Conservation (phyloP, 257 asterid genomes). For the Prunella vulgaris region DNA sequence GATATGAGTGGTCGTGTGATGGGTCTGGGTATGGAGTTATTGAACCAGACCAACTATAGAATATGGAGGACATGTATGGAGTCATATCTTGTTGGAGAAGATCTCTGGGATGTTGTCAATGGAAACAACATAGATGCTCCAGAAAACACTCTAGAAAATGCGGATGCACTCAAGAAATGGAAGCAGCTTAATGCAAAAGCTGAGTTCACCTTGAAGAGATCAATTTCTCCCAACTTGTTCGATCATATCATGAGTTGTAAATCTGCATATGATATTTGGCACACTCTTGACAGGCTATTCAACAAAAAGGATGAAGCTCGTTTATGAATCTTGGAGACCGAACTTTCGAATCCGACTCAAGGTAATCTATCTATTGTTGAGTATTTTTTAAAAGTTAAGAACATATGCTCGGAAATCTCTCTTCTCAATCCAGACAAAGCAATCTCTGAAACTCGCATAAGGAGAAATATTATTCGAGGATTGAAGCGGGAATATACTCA, state of each 20-base stretch:
- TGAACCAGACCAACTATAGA: slow-evolving; percentile 18
- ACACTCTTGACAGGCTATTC: not conserved
- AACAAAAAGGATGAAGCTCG: slow-evolving; percentile 8
- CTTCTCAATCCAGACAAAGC: not conserved
- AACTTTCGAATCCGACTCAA: slow-evolving; percentile 1
- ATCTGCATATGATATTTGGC: not conserved
- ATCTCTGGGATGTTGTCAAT: too few relatives aligned
- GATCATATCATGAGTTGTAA: slow-evolving; percentile 1
- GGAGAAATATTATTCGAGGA: slow-evolving; percentile 3
- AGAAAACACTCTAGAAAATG: not conserved
- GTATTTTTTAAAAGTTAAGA: not conserved
- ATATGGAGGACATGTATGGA: slow-evolving; percentile 21
- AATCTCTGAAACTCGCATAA: not conserved
- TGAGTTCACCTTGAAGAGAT: not conserved
- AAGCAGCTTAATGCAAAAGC: slow-evolving; percentile 4
- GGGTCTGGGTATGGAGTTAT: slow-evolving; percentile 4
- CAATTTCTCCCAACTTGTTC: not conserved
- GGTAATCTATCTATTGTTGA: not conserved
- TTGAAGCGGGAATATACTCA: not conserved
- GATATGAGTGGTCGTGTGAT: not conserved
- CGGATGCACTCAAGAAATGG: not conserved
- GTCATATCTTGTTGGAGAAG: slow-evolving; percentile 9
- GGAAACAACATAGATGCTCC: not conserved
- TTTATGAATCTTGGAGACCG: not conserved
- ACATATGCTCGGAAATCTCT: not conserved